These are phyloP conservation scores for Colletotrichum orchidophilum DNA, from an alignment of 2,329 filamentous ascomycete species.

Conservation along the genomic window DNA sequence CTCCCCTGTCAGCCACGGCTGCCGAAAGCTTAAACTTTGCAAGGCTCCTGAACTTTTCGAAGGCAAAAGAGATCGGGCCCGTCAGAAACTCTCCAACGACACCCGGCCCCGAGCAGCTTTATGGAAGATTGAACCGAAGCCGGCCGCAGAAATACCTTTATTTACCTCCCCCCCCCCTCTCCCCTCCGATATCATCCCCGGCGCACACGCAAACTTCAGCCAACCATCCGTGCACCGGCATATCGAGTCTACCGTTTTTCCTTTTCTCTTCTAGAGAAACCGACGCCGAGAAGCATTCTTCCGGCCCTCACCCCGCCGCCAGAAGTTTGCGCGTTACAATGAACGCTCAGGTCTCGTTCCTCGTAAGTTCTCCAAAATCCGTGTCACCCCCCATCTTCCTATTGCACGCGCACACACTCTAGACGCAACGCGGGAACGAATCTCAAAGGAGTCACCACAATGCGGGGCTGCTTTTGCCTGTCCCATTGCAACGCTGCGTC, in stretches of 20 bases:
- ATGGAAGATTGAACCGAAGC: conserved; percentile 9
- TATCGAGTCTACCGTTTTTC: conserved; percentile 2
- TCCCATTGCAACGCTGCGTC: conserved; percentile 11
- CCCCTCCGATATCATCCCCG: conserved; percentile 12
- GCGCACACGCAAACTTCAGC: conserved; percentile 1
- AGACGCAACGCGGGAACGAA: neutral
- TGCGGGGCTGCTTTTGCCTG: conserved; percentile 17
- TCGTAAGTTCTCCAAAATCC: conserved; percentile 43
- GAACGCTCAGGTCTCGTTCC: conserved; percentile 67
- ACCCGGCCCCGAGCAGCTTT: conserved; percentile 3
- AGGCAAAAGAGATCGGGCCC: neutral
- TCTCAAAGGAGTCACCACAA: conserved; percentile 22
- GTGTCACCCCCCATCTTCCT: neutral
- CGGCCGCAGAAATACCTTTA: neutral
- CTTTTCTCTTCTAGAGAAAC: neutral
- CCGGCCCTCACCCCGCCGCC: neutral
- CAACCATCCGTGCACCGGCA: conserved; percentile 3
- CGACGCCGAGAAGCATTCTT: conserved; percentile 1
- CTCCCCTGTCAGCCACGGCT: conserved; percentile 10
- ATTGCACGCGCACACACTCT: neutral
- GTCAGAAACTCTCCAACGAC: neutral
- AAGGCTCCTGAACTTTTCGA: neutral
- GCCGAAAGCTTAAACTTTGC: conserved; percentile 6
- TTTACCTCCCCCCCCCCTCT: neutral
- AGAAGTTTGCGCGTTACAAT: conserved; percentile 46